phyloP scores from a whole-genome alignment of 202 grass and related monocot genomes.

The Zoysia matrella region DNA sequence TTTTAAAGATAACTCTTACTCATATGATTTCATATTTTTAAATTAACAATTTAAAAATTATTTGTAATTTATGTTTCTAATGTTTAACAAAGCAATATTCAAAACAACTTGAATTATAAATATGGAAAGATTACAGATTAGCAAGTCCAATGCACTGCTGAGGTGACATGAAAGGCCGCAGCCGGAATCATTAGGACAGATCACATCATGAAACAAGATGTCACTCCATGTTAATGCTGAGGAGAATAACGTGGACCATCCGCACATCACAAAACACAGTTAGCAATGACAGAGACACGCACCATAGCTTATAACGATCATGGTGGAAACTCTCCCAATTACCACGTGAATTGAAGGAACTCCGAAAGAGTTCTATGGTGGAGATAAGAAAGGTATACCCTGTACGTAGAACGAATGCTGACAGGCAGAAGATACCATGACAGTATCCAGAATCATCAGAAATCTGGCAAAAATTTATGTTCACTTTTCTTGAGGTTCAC shows the following conservation, averaged over 20 bases:
- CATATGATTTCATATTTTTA: no score
- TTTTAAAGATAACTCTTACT: no score
- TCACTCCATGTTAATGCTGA: background rate
- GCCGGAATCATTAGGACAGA: background rate
- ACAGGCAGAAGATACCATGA: background rate
- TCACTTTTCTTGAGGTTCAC: slow-evolving; percentile 11
- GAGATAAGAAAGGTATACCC: background rate
- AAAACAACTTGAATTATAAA: no score
- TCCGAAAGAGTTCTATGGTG: background rate
- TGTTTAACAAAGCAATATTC: no score
- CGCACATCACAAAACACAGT: background rate
- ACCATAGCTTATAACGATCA: background rate
- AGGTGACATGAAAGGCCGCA: background rate
- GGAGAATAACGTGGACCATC: background rate
- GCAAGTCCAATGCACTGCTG: no score
- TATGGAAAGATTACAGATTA: no score
- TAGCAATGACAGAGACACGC: background rate
- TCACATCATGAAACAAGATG: background rate
- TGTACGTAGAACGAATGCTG: background rate
- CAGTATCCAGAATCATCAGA: background rate
- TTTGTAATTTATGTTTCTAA: no score
- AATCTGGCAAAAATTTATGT: background rate
- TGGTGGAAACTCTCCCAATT: no score
- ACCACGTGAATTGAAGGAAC: background rate
- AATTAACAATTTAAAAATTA: no score